Conservation (phyloP, 1,139 yeast species). For the Martiniozyma asiatica region DNA sequence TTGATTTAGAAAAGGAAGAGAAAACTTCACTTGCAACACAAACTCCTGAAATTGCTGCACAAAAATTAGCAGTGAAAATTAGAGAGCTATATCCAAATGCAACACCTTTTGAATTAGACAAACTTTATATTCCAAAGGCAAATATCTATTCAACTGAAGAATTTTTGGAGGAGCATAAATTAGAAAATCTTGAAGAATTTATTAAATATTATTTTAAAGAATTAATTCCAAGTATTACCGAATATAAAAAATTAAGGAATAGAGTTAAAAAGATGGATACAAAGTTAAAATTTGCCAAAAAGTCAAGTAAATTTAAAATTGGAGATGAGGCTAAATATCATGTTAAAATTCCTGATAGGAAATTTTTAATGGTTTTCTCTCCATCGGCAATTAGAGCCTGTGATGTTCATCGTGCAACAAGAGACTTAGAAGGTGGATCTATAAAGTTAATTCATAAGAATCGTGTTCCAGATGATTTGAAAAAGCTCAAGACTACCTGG, state of each 20-base stretch:
- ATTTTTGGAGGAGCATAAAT: conserved; percentile 32
- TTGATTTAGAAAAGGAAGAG: conserved; percentile 43
- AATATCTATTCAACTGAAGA: conserved; percentile 42
- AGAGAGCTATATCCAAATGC: conserved; percentile 41
- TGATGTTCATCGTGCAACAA: conserved; percentile 54
- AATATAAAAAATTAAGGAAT: conserved; percentile 21
- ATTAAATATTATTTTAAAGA: conserved; percentile 23
- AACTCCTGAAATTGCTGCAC: conserved; percentile 46
- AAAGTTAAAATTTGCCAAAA: conserved; percentile 18
- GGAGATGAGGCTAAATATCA: conserved; percentile 5
- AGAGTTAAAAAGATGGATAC: conserved; percentile 20
- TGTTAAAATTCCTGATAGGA: conserved; percentile 22
- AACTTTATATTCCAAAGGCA: conserved; percentile 36
- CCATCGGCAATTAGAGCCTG: conserved; percentile 67
- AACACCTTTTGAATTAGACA: conserved; percentile 52
- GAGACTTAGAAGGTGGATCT: conserved; percentile 42
- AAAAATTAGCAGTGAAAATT: conserved; percentile 42
- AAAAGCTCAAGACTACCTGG: conserved; percentile 35
- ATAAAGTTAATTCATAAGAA: conserved; percentile 59
- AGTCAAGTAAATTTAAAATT: conserved; percentile 6
- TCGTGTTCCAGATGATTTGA: conserved; percentile 45
- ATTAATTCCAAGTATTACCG: conserved; percentile 18
- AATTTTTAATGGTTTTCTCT: conserved; percentile 45
- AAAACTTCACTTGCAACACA: conserved; percentile 40
- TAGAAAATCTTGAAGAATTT: conserved; percentile 36